A percentile compares a stretch with the other conserved stretches of the same genome.
Evolutionary conservation across 2,329 filamentous ascomycete genomes (phyloP).

Genomic region (Cercospora beticola): DNA sequence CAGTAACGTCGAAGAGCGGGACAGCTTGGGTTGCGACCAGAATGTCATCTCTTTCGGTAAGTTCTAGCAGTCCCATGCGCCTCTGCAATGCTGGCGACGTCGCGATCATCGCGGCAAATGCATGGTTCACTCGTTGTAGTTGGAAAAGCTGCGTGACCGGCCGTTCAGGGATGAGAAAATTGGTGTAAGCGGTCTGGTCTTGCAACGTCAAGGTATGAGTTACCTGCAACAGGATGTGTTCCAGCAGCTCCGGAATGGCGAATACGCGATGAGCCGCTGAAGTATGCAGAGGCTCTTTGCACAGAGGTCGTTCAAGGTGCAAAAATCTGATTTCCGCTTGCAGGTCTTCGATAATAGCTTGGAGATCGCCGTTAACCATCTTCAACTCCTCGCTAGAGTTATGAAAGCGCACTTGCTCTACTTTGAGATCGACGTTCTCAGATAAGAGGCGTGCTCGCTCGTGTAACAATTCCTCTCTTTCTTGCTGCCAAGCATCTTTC

Average conservation of each 20-base stretch:
- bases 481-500: background rate
- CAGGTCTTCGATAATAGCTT: background rate
- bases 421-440: background rate
- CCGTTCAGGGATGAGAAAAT: background rate
- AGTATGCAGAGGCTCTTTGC: background rate
- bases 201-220: background rate
- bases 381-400: background rate
- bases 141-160: background rate
- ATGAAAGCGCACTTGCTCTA: background rate
- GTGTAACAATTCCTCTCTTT: background rate
- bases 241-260: background rate
- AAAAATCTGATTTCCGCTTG: background rate
- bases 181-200: background rate
- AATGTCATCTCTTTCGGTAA: background rate
- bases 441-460: background rate
- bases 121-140: background rate
- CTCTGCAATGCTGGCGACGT: background rate
- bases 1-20: background rate
- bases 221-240: background rate
- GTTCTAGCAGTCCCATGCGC: background rate
- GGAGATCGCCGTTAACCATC: background rate
- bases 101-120: background rate
- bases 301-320: background rate
- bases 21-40: background rate
- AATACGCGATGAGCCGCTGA: background rate